Base-by-base conservation (phyloP, 2,329 filamentous ascomycete species). In the Neobulgaria alba region DNA sequence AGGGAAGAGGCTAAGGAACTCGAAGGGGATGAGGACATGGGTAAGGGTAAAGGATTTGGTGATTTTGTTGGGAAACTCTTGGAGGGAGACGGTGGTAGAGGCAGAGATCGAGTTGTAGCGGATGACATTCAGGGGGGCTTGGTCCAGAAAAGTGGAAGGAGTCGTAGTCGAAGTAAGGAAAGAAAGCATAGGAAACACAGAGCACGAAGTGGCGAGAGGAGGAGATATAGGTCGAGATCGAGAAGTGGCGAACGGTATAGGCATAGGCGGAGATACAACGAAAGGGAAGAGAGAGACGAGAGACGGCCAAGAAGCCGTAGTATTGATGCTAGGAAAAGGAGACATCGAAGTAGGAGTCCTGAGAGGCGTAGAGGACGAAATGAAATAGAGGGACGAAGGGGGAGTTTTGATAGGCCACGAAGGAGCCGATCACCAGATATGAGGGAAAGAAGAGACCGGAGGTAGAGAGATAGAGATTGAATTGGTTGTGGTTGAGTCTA, bases 1-100 rank as follows among this genome's bases (percentile, higher is more conserved):
- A 72, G 65, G 41, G 67, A 71, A 45, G 23, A 26, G 23, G 64
- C 61, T 3, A 57, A 66, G 33, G 7, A 7, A 12, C 62, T 53
- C 8, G 61, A 58, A 21, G 67, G 61, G 39, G 66, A 55, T 35
- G 55, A 54, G 7, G 55, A 51, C 21, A 42, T 54, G 14, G 56
- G 50, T 10, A 55, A 49, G 35, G 52, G 49, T 2, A 56, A 48
- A 4, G 50, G 54, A 4, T 60, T 60, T 50, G 52, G 57, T 8
- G 51, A 55, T 26, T 60, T 56, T 41, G 54, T 58, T 10, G 58
- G 53, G 10, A 59, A 52, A 10, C 38, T 46, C 8, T 36, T 43
- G 10, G 52, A 38, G 23, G 46, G 32, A 23, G 53, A 53, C 3
- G 36, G 19, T 10, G 15, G 20, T 17, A 39, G 43, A 33, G 40